phyloP scores from a whole-genome alignment of 225 moss, liverwort and hornwort genomes.

The Ulota crispa region DNA sequence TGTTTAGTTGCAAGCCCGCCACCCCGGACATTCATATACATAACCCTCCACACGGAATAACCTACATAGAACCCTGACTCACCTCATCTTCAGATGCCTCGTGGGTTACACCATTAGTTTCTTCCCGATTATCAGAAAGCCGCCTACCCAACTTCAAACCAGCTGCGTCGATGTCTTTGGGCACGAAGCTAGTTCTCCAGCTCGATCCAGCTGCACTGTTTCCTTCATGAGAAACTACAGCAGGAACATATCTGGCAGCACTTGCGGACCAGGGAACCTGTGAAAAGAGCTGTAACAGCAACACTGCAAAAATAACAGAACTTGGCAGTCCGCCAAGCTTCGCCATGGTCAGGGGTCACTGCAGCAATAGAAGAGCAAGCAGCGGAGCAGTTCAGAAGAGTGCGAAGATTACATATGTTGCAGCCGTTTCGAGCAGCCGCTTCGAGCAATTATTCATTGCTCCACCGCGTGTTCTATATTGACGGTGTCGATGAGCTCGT shows the following conservation, averaged over 20 bases:
- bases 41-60: neutral
- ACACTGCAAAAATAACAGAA: conserved; percentile 9
- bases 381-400: neutral
- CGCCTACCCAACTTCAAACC: conserved; percentile 12
- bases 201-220: conserved; percentile 3
- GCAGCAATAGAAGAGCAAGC: neutral
- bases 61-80: neutral
- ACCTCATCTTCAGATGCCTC: conserved; percentile 24
- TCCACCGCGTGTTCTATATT: neutral
- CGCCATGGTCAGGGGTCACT: conserved; percentile 21
- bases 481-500: conserved; percentile 20
- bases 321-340: conserved; percentile 2
- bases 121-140: conserved; percentile 14
- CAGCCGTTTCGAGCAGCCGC: neutral
- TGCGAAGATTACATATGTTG: conserved; percentile 16
- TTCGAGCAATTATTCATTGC: conserved; percentile 7
- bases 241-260: conserved; percentile 26
- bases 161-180: neutral
- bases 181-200: conserved; percentile 1
- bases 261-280: conserved; percentile 14
- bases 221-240: conserved; percentile 34
- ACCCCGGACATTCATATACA: neutral
- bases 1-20: neutral
- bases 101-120: neutral
- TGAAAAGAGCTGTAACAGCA: conserved; percentile 18